These are phyloP conservation scores for Boletus huronensis DNA, from an alignment of 768 basidiomycete genomes.

Conservation along the genomic window DNA sequence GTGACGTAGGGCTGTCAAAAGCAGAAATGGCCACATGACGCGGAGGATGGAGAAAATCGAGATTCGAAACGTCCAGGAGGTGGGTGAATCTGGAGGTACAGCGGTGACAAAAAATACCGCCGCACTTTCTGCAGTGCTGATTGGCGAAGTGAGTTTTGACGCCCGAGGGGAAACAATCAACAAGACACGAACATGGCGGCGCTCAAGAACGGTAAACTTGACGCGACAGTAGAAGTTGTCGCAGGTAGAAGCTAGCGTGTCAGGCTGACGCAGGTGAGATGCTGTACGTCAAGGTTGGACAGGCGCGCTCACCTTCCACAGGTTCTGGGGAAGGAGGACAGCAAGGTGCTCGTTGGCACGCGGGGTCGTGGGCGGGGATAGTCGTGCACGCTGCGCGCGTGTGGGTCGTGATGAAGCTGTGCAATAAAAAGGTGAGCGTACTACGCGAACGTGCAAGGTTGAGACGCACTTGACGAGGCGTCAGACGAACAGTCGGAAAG, in stretches of 20 bases:
- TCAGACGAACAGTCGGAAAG: slow-evolving; percentile 14
- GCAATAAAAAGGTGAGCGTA: background rate
- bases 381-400: slow-evolving; percentile 16
- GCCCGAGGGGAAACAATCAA: background rate
- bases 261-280: slow-evolving; percentile 44
- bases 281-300: background rate
- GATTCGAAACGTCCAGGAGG: slow-evolving; percentile 69
- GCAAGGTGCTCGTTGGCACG: slow-evolving; percentile 70
- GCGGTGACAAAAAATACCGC: slow-evolving; percentile 66
- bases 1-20: slow-evolving; percentile 59
- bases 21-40: slow-evolving; percentile 55
- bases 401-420: slow-evolving; percentile 24
- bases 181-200: slow-evolving; percentile 60
- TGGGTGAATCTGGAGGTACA: slow-evolving; percentile 59
- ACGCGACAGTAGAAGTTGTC: slow-evolving; percentile 72
- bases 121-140: slow-evolving; percentile 83
- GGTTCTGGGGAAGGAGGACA: slow-evolving; percentile 60
- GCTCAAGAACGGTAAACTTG: slow-evolving; percentile 64
- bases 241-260: slow-evolving; percentile 57
- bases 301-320: slow-evolving; percentile 64
- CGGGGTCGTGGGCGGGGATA: slow-evolving; percentile 16
- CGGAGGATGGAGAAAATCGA: slow-evolving; percentile 70
- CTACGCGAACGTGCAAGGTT: background rate
- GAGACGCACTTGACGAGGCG: slow-evolving; percentile 7
- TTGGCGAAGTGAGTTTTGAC: slow-evolving; percentile 19